A percentile compares a stretch with the other conserved stretches of the same genome.
phyloP scores from a whole-genome alignment of 2,329 filamentous ascomycete species.

The Alternaria sp. region DNA sequence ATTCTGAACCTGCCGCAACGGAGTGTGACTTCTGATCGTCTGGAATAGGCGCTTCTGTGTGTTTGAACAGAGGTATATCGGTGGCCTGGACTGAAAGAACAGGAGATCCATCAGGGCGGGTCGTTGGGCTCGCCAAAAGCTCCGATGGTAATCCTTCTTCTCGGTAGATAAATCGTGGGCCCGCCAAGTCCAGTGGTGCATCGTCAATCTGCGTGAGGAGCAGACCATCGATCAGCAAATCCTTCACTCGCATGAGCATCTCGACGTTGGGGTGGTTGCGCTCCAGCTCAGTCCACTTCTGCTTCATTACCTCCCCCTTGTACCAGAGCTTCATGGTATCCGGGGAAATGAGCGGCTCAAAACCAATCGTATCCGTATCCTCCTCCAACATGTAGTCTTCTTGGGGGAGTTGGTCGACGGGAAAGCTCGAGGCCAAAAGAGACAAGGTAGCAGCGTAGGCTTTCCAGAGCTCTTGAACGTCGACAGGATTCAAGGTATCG shows the following conservation, averaged over 20 bases:
- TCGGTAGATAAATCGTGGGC: constrained; percentile 60
- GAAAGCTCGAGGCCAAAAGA: constrained; percentile 64
- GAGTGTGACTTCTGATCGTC: constrained; percentile 47
- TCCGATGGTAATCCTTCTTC: constrained; percentile 61
- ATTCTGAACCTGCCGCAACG: constrained; percentile 52
- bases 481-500: constrained; percentile 61
- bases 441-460: constrained; percentile 69
- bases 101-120: constrained; percentile 49
- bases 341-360: constrained; percentile 64
- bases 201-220: constrained; percentile 60
- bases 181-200: constrained; percentile 58
- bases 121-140: constrained; percentile 54
- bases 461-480: constrained; percentile 69
- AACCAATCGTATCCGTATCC: constrained; percentile 70
- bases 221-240: constrained; percentile 68
- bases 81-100: constrained; percentile 47
- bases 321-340: constrained; percentile 61
- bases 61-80: constrained; percentile 45
- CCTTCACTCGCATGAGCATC: constrained; percentile 70
- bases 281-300: constrained; percentile 61
- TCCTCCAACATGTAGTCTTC: constrained; percentile 71
- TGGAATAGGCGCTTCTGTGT: constrained; percentile 27
- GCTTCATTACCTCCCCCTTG: constrained; percentile 56
- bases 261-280: constrained; percentile 66
- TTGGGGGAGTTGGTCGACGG: constrained; percentile 61